Evolutionary conservation across 164 flowering plant genomes (phyloP), one percentile per base, ranked within the genome.

Genomic region (Umbilicus rupestris): DNA sequence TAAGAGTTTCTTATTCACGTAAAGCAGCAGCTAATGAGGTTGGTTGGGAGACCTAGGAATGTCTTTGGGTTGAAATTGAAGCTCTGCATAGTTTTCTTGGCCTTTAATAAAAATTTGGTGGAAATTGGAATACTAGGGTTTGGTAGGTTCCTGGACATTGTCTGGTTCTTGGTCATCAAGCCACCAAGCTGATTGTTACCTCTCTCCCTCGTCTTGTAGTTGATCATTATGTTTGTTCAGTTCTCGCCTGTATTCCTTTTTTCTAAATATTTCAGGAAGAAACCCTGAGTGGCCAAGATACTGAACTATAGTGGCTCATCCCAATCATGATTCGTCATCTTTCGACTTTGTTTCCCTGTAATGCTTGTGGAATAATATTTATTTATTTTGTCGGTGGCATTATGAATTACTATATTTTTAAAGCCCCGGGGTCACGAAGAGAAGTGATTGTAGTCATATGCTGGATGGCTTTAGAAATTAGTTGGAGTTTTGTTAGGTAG

Each of bases 61-160:
- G 57, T 20, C 57, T 11, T 50, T 50, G 57, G 4, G 57, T 50
- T 50, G 28, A 50, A 50, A 50, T 50, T 50, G 57, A 28, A 50
- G 57, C 37, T 33, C 37, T 33, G 37, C 37, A 33, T 33, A 33
- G 3, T 33, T 33, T 33, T 33, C 37, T 33, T 33, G 37, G 6
- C 37, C 37, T n/a, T n/a, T n/a, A n/a, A n/a, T n/a, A n/a, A n/a
- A n/a, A n/a, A n/a, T n/a, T n/a, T n/a, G n/a, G n/a, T n/a, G n/a
- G n/a, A n/a, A n/a, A n/a, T n/a, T 45, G 24, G 24, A 47, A 22
- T 47, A 47, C 52, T 46, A 46, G 52, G 52, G 20, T n/a, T 7
- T 0, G 28, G 28, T 20, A 50, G 57, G 12, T 50, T 50, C 57
- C 57, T 49, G 55, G n/a, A n/a, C 7, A 16, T 47, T 22, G 5